Conservation (phyloP, 148 eudicot species). For the Amaranthus hypochondriacus region DNA sequence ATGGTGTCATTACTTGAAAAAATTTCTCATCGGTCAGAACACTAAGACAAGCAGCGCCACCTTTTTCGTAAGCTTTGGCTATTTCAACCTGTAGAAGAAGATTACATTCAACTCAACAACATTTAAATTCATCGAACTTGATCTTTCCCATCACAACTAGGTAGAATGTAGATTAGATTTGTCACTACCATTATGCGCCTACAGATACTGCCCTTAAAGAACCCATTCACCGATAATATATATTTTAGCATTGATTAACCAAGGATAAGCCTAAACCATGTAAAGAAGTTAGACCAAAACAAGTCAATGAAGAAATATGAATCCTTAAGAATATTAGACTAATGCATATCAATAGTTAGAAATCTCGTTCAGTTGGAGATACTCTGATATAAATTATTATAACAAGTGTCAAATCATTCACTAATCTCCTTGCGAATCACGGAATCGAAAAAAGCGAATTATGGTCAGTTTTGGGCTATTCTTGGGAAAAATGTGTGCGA, state of each 20-base stretch:
- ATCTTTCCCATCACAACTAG: background rate
- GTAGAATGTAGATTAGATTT: background rate
- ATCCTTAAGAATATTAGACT: background rate
- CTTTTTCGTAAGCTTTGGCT: constrained; percentile 93
- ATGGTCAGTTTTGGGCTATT: no score
- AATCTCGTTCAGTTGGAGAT: background rate
- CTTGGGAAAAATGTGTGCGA: no score
- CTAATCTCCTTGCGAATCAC: no score
- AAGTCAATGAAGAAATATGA: no score
- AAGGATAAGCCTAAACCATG: background rate
- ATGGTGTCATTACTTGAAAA: constrained; percentile 54
- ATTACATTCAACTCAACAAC: background rate
- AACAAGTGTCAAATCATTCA: no score
- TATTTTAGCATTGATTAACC: background rate
- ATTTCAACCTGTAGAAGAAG: constrained; percentile 58
- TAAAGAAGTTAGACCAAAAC: background rate
- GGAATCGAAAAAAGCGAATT: no score
- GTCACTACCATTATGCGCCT: background rate
- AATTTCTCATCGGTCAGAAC: constrained; percentile 87
- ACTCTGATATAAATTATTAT: background rate
- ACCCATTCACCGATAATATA: background rate
- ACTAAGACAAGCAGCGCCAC: constrained; percentile 98
- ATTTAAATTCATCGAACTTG: no score
- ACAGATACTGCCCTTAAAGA: background rate
- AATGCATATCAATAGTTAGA: background rate